These are phyloP conservation scores for Aechmea fasciata DNA, from an alignment of 176 grass and related monocot species.

Conservation along the genomic window DNA sequence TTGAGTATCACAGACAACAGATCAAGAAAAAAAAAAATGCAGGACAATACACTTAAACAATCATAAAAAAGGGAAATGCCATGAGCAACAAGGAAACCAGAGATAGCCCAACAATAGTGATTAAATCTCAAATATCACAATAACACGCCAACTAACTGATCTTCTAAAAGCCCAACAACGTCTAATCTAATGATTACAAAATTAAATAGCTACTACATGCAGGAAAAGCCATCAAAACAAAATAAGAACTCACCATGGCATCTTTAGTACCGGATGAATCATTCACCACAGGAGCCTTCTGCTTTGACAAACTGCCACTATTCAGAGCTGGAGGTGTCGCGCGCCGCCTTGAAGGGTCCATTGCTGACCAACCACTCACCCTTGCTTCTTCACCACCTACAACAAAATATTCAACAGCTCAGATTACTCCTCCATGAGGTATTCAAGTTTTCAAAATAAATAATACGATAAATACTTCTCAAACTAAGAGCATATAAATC, in stretches of 20 bases:
- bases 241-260: slow-evolving; percentile 45
- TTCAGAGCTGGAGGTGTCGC: slow-evolving; percentile 53
- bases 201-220: neutral
- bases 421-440: neutral
- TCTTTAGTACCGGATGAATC: slow-evolving; percentile 49
- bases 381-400: slow-evolving; percentile 74
- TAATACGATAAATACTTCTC: no score
- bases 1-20: neutral
- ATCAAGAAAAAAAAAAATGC: neutral
- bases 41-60: neutral
- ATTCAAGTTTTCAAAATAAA: no score
- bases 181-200: neutral
- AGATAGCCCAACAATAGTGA: neutral
- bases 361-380: slow-evolving; percentile 69
- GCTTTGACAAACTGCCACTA: slow-evolving; percentile 50
- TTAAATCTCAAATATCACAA: neutral
- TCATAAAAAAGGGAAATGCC: neutral
- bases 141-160: neutral
- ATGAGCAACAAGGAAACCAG: neutral
- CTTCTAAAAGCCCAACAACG: neutral
- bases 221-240: neutral
- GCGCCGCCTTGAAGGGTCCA: slow-evolving; percentile 44
- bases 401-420: neutral
- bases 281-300: slow-evolving; percentile 71
- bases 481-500: no score